Conservation (phyloP, 148 eudicot species). For the Agrostemma githago region DNA sequence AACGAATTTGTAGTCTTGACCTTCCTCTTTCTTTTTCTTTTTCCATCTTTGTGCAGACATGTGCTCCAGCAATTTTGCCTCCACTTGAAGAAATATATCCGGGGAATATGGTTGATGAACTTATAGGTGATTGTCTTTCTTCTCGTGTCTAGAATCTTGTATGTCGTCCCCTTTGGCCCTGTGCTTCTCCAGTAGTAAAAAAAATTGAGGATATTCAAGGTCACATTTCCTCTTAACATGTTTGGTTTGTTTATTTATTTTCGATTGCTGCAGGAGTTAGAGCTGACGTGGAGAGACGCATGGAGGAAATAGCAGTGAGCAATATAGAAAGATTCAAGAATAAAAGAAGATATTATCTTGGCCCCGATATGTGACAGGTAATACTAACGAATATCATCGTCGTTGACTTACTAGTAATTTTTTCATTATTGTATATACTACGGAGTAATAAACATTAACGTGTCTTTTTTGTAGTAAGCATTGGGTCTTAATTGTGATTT, state of each 20-base stretch:
- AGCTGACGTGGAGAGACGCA: constrained; percentile 55
- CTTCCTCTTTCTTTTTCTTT: neutral
- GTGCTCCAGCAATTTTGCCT: constrained; percentile 83
- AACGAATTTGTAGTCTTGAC: neutral
- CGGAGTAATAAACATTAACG: too few relatives aligned
- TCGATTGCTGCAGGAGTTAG: constrained; percentile 58
- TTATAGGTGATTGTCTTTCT: constrained; percentile 47
- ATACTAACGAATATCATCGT: too few relatives aligned
- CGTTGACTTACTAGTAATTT: too few relatives aligned
- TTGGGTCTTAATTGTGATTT: too few relatives aligned
- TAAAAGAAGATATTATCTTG: constrained; percentile 43
- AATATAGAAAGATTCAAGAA: constrained; percentile 49
- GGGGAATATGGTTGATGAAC: constrained; percentile 78
- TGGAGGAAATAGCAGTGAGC: constrained; percentile 54
- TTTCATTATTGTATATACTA: too few relatives aligned
- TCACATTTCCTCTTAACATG: constrained; percentile 1
- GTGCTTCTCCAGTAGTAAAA: neutral
- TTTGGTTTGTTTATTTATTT: neutral
- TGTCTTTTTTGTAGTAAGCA: too few relatives aligned
- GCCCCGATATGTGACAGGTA: too few relatives aligned
- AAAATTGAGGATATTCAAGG: constrained; percentile 1
- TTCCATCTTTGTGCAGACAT: constrained; percentile 57
- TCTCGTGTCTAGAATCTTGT: neutral
- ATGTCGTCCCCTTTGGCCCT: neutral
- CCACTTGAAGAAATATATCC: constrained; percentile 86